Evolutionary conservation across 371 early-diverging fungal species (phyloP).

Genomic region (Lichtheimia ramosa): DNA sequence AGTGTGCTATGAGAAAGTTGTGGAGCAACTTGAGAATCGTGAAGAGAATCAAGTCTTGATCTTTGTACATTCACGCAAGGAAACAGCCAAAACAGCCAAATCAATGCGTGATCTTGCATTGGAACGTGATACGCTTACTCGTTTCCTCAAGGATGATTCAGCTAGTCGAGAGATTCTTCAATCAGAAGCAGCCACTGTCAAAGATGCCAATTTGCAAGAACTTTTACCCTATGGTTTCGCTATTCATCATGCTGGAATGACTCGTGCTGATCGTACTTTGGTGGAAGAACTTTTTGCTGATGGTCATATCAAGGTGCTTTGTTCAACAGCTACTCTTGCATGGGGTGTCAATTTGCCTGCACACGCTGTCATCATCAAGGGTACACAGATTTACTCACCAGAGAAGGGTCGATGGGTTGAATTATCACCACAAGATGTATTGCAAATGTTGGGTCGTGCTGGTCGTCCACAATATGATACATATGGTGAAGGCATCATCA

Average conservation of each 20-base stretch:
- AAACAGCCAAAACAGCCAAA: slow-evolving; percentile 94
- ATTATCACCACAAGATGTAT: slow-evolving; percentile 91
- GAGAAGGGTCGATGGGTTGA: slow-evolving; percentile 95
- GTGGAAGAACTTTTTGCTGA: slow-evolving; percentile 96
- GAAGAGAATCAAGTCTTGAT: slow-evolving; percentile 92
- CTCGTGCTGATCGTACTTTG: slow-evolving; percentile 87
- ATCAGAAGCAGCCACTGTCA: slow-evolving; percentile 78
- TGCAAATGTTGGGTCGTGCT: slow-evolving; percentile 99
- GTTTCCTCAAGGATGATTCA: slow-evolving; percentile 78
- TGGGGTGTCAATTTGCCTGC: slow-evolving; percentile 99
- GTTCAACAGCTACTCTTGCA: slow-evolving; percentile 98
- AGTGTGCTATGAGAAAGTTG: slow-evolving; percentile 89
- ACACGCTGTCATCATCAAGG: slow-evolving; percentile 98
- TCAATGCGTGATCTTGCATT: slow-evolving; percentile 89
- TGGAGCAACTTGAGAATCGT: slow-evolving; percentile 76
- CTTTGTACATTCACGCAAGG: slow-evolving; percentile 98
- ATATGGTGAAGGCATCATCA: slow-evolving; percentile 95
- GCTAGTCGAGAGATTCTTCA: slow-evolving; percentile 84
- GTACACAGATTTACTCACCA: slow-evolving; percentile 96
- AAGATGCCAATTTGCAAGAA: slow-evolving; percentile 84
- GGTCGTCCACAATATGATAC: slow-evolving; percentile 99
- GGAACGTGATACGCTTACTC: slow-evolving; percentile 79
- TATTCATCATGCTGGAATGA: slow-evolving; percentile 99
- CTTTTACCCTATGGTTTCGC: slow-evolving; percentile 94
- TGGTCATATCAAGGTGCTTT: slow-evolving; percentile 92